Base-by-base conservation (phyloP, 805 yeast species). In the Metschnikowia gruessii region DNA sequence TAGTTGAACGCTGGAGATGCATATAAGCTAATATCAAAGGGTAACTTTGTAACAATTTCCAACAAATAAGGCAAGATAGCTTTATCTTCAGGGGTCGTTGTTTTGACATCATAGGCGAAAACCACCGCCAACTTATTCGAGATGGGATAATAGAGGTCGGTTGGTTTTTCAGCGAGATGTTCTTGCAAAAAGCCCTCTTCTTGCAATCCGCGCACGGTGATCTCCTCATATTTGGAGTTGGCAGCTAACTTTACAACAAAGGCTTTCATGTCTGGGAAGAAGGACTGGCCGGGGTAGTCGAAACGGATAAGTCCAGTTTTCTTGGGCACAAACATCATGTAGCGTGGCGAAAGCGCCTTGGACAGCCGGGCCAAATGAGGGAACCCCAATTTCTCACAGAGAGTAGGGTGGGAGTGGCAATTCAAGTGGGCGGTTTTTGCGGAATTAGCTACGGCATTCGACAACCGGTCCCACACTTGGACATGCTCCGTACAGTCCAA, bases 41-140 rank as follows among this genome's bases (percentile, higher is more conserved):
- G 82, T 10, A 83, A 63, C 46, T 77, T 71, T 49, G 85, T 79
- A 17, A 83, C 65, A 11, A 80, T 81, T 45, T 83, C 85, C 36
- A 83, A 62, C 36, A 87, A 55, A 53, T 82, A 76, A 5, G 83
- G 81, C 48, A 87, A 66, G 4, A 85, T 63, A 24, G 76, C 76
- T 52, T 74, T 76, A 62, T 87, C 94, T 59, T 87, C 94, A 2
- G 70, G 72, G 1, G 80, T 70, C 4, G 68, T 66, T 0, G 79
- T 68, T 16, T 74, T 72, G n/a, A 64, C 63, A 47, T 81, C 83
- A 57, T 74, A 79, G 39, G 71, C 65, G 52, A 76, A 82, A 4
- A 84, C 73, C 51, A 83, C 77, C 0, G 81, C 71, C 2, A 82
- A 65, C 49, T 64, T 64, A 54, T 65, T 65, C 32, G 72, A 49